These are phyloP conservation scores for Pseudogymnoascus sp. DNA, from an alignment of 2,329 filamentous ascomycete genomes.

Conservation along the genomic window DNA sequence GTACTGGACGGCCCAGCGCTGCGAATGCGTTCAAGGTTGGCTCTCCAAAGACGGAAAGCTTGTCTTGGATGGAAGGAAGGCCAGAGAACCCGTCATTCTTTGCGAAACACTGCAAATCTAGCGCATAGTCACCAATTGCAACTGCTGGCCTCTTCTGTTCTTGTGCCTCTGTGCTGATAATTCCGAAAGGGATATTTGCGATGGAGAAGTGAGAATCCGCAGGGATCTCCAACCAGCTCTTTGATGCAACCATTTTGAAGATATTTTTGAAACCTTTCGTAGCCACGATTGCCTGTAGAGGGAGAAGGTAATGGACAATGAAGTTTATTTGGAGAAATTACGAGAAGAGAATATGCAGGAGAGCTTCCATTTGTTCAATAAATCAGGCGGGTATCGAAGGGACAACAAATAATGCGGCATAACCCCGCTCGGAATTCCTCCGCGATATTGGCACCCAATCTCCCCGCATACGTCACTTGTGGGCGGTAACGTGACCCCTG, in stretches of 20 bases:
- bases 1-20: conserved; percentile 57
- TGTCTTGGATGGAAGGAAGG: conserved; percentile 41
- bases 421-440: conserved; percentile 5
- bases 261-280: conserved; percentile 4
- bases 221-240: conserved; percentile 26
- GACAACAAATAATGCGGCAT: conserved; percentile 1
- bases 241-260: conserved; percentile 23
- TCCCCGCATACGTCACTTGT: not conserved
- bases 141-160: conserved; percentile 48
- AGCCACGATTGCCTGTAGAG: not conserved
- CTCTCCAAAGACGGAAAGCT: conserved; percentile 53
- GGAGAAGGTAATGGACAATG: not conserved
- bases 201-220: conserved; percentile 49
- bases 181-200: conserved; percentile 68
- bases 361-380: conserved; percentile 6
- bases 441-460: not conserved
- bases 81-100: conserved; percentile 49
- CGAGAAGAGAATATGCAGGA: not conserved
- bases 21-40: conserved; percentile 67
- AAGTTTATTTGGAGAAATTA: not conserved
- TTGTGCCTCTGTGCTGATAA: conserved; percentile 42
- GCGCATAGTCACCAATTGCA: conserved; percentile 58
- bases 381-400: conserved; percentile 1
- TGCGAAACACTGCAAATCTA: conserved; percentile 58
- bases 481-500: not conserved